Percentiles rank a stretch among this genome's conserved stretches.
Evolutionary conservation across 169 alveolate species (phyloP).

Genomic region (Eimeria acervulina): DNA sequence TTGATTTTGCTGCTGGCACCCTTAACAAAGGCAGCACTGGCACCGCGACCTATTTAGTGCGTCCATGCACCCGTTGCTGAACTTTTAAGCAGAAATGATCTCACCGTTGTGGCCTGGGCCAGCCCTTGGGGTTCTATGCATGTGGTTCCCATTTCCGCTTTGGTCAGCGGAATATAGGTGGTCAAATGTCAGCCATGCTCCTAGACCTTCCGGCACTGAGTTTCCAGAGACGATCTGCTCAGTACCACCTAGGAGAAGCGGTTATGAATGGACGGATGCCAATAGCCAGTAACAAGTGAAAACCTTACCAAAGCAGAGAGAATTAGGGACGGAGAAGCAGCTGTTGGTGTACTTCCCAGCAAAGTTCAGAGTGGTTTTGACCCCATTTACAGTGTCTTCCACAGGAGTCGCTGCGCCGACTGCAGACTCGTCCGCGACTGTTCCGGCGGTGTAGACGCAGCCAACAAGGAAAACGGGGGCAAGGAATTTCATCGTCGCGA

Average conservation of each 20-base stretch:
- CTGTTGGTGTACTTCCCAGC: conserved; percentile 75
- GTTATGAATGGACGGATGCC: no score
- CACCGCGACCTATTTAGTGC: conserved; percentile 73
- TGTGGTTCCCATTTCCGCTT: conserved; percentile 84
- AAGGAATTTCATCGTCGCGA: conserved; percentile 65
- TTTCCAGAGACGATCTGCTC: conserved; percentile 53
- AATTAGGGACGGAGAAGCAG: conserved; percentile 76
- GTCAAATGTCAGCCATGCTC: conserved; percentile 83
- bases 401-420: background rate
- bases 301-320: conserved; percentile 77
- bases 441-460: conserved; percentile 56
- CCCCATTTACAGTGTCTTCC: conserved; percentile 69
- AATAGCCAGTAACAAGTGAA: no score
- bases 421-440: conserved; percentile 40
- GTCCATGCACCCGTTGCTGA: background rate
- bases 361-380: conserved; percentile 72
- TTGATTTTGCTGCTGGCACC: conserved; percentile 78
- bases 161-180: conserved; percentile 82
- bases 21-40: conserved; percentile 82
- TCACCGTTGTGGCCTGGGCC: conserved; percentile 83
- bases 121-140: conserved; percentile 82
- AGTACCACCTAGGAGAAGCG: conserved; percentile 55
- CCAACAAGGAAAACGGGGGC: conserved; percentile 73
- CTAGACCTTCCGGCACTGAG: conserved; percentile 77
- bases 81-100: background rate